phyloP scores from a whole-genome alignment of 441 rosid genomes.

The Cnidoscolus chayamansa region DNA sequence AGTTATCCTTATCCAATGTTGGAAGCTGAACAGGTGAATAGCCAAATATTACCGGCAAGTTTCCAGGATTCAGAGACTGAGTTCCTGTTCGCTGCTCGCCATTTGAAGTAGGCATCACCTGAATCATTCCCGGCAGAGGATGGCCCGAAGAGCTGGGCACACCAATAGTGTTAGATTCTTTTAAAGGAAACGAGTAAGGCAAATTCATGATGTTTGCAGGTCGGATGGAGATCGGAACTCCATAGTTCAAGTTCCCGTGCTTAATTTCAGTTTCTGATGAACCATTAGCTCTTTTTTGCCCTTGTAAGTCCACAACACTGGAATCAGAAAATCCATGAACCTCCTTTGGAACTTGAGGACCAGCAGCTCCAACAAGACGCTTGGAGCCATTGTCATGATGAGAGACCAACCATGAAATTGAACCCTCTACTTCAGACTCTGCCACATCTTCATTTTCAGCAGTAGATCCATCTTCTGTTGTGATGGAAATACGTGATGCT shows the following conservation, averaged over 20 bases:
- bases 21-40: slow-evolving; percentile 85
- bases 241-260: slow-evolving; percentile 49
- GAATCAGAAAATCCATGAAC: slow-evolving; percentile 44
- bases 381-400: slow-evolving; percentile 51
- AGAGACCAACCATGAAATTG: slow-evolving; percentile 46
- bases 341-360: slow-evolving; percentile 48
- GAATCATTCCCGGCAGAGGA: slow-evolving; percentile 40
- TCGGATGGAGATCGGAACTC: slow-evolving; percentile 55
- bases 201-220: slow-evolving; percentile 46
- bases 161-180: slow-evolving; percentile 50
- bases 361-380: slow-evolving; percentile 36
- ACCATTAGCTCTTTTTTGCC: slow-evolving; percentile 45
- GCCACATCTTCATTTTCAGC: slow-evolving; percentile 95
- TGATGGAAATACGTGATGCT: slow-evolving; percentile 60
- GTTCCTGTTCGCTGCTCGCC: slow-evolving; percentile 37
- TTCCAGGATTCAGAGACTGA: slow-evolving; percentile 47
- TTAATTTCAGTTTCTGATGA: slow-evolving; percentile 52
- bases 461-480: slow-evolving; percentile 76
- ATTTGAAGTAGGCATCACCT: slow-evolving; percentile 40
- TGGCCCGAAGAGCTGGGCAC: slow-evolving; percentile 43
- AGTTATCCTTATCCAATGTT: slow-evolving; percentile 66
- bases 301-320: slow-evolving; percentile 35
- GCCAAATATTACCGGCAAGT: slow-evolving; percentile 61
- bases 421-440: slow-evolving; percentile 85
- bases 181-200: slow-evolving; percentile 42